Evolutionary conservation across 2,329 filamentous ascomycete genomes (phyloP), one percentile per base, ranked within the genome.

Genomic region (Huntiella moniliformis): DNA sequence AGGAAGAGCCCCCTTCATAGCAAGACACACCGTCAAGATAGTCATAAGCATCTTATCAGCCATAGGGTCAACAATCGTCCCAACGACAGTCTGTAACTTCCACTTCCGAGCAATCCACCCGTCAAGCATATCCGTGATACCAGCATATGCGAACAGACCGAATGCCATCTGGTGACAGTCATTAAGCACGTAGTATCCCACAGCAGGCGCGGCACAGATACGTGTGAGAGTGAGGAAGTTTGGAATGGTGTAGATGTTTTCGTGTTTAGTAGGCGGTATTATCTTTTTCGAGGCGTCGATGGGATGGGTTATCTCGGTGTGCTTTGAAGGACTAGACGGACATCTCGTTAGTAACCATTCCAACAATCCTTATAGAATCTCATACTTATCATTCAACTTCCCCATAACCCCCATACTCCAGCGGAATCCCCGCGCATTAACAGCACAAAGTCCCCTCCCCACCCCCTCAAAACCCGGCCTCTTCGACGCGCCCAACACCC

Each of bases 21-120:
- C 86, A 38, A 96, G 64, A 52, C 82, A 86, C 10, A 88, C 78
- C 1, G 88, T 92, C 55, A 93, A 63, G 48, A 94, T 77, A 0
- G 88, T 95, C 91, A 98, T 96, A 52, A 98, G 71, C 6, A 77
- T 73, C 65, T 98, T 98, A 63, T 98, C 91, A 3, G 91, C 91
- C 82, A 95, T 91, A 4, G 91, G 91, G 56, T 94, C 87, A 51
- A 98, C 85, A 28, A 98, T 77, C 46, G 84, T 92, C 46, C 91
- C 91, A 7, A 96, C 85, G 1, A 98, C 88, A 0, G 91, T 96
- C 61, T 91, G 82, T 48, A 85, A 71, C 43, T 88, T 80, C 77
- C 82, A 96, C 50, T 71, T 73, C 36, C 91, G 75, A 18, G 91
- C 91, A 55, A 98, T 91, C 71, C 80, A 96, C 48, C 91, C 91